Percentiles rank a stretch among this genome's conserved stretches.
Evolutionary conservation across 257 asterid species (phyloP).

Genomic region (Salvia hispanica): DNA sequence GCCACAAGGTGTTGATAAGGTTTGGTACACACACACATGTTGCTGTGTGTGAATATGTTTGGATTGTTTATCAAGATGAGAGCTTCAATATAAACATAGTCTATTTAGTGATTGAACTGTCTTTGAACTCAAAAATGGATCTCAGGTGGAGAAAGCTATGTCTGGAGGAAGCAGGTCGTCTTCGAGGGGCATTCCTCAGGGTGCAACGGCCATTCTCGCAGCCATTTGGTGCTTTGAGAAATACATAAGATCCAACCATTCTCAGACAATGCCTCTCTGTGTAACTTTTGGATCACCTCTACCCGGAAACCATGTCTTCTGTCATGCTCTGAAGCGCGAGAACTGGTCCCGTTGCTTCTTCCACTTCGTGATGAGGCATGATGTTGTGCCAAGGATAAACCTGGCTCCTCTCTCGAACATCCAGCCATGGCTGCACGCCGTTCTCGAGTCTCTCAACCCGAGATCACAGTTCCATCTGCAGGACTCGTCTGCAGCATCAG

Average conservation of each 20-base stretch:
- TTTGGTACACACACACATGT: neutral
- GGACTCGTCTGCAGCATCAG: slow-evolving; percentile 32
- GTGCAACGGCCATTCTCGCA: slow-evolving; percentile 69
- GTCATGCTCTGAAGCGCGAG: slow-evolving; percentile 81
- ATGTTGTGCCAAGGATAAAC: slow-evolving; percentile 74
- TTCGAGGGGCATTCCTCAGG: slow-evolving; percentile 89
- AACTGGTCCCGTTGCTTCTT: slow-evolving; percentile 67
- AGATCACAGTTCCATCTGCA: slow-evolving; percentile 41
- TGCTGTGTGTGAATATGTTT: too few species aligned
- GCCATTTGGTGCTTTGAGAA: slow-evolving; percentile 80
- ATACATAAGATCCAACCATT: slow-evolving; percentile 41
- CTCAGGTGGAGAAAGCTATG: slow-evolving; percentile 76
- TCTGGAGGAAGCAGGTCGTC: slow-evolving; percentile 59
- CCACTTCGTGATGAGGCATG: slow-evolving; percentile 67
- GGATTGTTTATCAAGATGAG: neutral
- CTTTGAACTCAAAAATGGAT: slow-evolving; percentile 7
- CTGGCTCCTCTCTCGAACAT: slow-evolving; percentile 64
- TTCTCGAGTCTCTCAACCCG: slow-evolving; percentile 51
- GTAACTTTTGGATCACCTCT: slow-evolving; percentile 88
- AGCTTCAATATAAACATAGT: neutral
- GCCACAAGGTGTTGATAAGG: neutral
- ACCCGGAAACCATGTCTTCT: slow-evolving; percentile 52
- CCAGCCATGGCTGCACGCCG: slow-evolving; percentile 47
- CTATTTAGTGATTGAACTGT: neutral
- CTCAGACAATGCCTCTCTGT: slow-evolving; percentile 49